Base-by-base conservation (phyloP, 306 rosid genomes). In the Medicago ruthenica region DNA sequence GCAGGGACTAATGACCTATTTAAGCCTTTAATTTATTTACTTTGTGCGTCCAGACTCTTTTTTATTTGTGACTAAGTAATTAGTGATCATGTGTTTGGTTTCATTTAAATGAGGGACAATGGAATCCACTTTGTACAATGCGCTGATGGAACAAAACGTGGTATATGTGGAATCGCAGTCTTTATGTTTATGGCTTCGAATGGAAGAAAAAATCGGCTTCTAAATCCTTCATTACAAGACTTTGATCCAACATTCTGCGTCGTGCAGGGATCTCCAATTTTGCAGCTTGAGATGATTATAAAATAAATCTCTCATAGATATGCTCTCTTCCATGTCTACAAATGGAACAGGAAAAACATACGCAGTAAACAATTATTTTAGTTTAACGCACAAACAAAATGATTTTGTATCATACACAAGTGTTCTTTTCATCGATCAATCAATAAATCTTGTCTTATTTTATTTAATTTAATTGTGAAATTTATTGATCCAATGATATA, bases 61-160 rank as follows among this genome's bases (percentile, higher is more conserved):
- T 24, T 24, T 1, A 4, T 4, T 27, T 27, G 4, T 27, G 31
- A 27, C 31, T 27, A 3, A 27, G 31, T 27, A 27, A 27, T 4
- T 27, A 27, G 3, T 27, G 31, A 4, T 3, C 4, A 3, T 27
- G 20, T 45, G 21, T 21, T 42, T 73, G 45, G 54, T 67, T 65
- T 80, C 16, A 73, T 80, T 73, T 67, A 70, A 66, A 50, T 6
- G 62, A 53, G 54, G 42, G 73, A 62, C 67, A 71, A n/a, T 51
- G 50, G 68, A 77, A 54, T 57, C 40, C 53, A 20, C 27, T 47
- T 73, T 22, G 58, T 41, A 11, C 40, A 27, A 53, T 55, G 67
- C 39, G 47, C 48, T 48, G 36, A 41, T 37, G 47, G 59, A 74
- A 83, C 71, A 70, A 80, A 70, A 17, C 21, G 60, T 36, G 53